Base-by-base conservation (phyloP, 2,329 filamentous ascomycete species). In the Sporothrix dimorphospora region DNA sequence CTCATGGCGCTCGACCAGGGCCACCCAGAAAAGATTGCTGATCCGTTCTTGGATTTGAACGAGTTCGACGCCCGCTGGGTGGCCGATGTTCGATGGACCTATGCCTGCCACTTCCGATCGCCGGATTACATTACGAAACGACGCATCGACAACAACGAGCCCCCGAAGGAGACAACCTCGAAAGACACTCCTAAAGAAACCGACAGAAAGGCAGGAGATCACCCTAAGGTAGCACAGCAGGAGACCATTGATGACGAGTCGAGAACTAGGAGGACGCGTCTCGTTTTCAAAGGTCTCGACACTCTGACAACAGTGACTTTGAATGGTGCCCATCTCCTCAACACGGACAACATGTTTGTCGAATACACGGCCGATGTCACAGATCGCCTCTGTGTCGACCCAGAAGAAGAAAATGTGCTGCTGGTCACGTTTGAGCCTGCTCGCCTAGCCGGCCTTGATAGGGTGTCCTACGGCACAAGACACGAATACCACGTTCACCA, bases 321-420 rank as follows among this genome's bases (percentile, higher is more conserved):
- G 27, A 93, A 95, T 76, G 91, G 89, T n/a, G 81, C 85, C 11
- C 83, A 84, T 3, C 89, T 95, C 49, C 83, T 94, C 4, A 85
- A 91, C 78, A 88, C 88, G 14, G 89, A 93, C 72, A 94, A 93
- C 80, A 95, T 95, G 93, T 95, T 95, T 77, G 82, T 90, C 5
- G 89, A 90, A 0, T 86, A 93, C 76, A 85, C 91, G 4, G 86
- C 93, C 3, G 88, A 94, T 74, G 87, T 94, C 0, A 79, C 81
- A 0, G 79, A 81, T 0, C 68, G 82, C 7, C 79, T 93, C 65
- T 81, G 79, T 81, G 6, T 4, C 14, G 27, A 61, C 16, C 8
- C 79, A 3, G 82, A 84, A 0, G 83, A 81, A 1, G 81, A 85
- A 42, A 91, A 92, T 75, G 85, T 88, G 76, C 81, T 92, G 49